Conservation (phyloP, 345 rosid genomes). For the Citrus cavaleriei region DNA sequence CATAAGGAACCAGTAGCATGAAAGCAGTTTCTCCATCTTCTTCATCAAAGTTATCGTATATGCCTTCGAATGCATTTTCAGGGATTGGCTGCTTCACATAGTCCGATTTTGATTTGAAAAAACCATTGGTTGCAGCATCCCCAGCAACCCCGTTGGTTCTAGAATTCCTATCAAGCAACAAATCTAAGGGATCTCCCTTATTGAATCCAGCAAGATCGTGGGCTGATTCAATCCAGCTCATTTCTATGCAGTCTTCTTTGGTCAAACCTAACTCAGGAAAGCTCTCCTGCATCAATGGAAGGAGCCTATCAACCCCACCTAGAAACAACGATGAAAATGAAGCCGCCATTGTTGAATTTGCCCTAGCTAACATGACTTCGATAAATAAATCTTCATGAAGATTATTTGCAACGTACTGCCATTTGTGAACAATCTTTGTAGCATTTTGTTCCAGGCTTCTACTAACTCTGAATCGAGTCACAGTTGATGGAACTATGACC, state of each 20-base stretch:
- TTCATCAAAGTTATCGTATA: not conserved
- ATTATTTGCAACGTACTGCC: not conserved
- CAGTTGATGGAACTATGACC: constrained; percentile 38
- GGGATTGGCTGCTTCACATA: not conserved
- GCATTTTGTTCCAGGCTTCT: constrained; percentile 15
- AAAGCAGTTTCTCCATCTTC: not conserved
- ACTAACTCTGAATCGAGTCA: constrained; percentile 17
- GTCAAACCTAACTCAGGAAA: no score
- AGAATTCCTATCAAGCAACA: constrained; percentile 19
- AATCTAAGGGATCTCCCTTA: no score
- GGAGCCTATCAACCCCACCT: not conserved
- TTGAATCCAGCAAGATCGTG: no score
- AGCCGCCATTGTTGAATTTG: constrained; percentile 6
- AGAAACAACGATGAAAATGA: constrained; percentile 3
- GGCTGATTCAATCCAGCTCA: no score
- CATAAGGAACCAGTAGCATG: constrained; percentile 28
- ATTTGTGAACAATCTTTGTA: not conserved
- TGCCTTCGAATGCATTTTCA: not conserved
- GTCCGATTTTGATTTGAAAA: not conserved
- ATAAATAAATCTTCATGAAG: constrained; percentile 21
- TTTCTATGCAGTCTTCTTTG: no score
- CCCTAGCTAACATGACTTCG: constrained; percentile 13
- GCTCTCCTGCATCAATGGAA: no score
- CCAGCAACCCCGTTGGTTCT: not conserved
- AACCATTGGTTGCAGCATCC: no score